Base-by-base conservation (phyloP, 306 rosid species). In the Myrica gale region DNA sequence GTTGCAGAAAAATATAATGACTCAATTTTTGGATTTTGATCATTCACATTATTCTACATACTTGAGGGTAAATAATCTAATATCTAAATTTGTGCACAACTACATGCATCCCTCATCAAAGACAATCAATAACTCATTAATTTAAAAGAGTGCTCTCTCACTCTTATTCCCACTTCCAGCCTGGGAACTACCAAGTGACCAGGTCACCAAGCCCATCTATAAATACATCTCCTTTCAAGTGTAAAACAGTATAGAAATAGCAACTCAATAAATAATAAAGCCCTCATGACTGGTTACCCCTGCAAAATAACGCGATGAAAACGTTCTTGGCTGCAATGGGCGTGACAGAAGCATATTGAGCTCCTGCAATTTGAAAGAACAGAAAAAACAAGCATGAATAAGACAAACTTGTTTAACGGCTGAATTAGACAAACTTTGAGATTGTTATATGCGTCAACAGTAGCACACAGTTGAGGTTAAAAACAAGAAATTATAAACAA, bases 261-360 rank as follows among this genome's bases (percentile, higher is more conserved):
- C 5, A 19, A 21, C 17, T 23, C 39, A 39, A 70, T 69, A 55
- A 54, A 41, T n/a, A 67, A 57, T 21, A 68, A 44, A 54, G 61
- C 63, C 32, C 37, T 26, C 23, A 47, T 71, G 72, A 52, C 68
- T 65, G 41, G 23, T 81, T 94, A 95, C 96, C 94, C 98, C 97
- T 2, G 97, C 94, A 82, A 90, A 82, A 81, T 92, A 92, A 53
- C 97, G 97, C 77, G 81, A 93, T 19, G 97, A 92, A 81, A 95
- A 90, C 50, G 93, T 73, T 80, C 87, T 89, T 46, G 97, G 92
- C 74, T 92, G 99, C 66, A 95, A 76, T 7, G 99, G 99, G 12
- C 75, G 88, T 43, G 93, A 95, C 81, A 92, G 87, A 86, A 95
- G 79, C 42, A 45, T 69, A 5, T 81, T 85, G 81, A 95, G 92